Evolutionary conservation across 352 stramenopile genomes (phyloP).

Genomic region (Phytopythium ostracodes): DNA sequence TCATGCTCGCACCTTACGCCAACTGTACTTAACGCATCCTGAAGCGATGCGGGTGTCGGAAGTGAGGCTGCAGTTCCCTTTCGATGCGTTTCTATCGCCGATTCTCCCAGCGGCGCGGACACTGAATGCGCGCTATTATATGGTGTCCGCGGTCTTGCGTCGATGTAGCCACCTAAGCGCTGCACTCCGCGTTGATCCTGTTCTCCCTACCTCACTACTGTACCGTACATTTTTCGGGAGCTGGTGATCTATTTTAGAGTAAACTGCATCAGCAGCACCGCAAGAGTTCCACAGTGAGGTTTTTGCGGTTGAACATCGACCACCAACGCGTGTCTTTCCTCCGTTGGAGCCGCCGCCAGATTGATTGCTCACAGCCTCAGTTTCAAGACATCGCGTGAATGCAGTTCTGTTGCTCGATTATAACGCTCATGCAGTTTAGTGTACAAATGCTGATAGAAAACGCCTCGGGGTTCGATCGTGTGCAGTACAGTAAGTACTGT

Average conservation of each 20-base stretch:
- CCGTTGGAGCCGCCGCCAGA: not conserved
- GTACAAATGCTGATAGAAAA: too few relatives aligned
- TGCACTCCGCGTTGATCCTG: not conserved
- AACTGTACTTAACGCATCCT: too few relatives aligned
- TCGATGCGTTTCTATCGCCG: not conserved
- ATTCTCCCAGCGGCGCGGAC: not conserved
- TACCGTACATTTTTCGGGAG: too few relatives aligned
- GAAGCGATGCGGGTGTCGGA: too few relatives aligned
- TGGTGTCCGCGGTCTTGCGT: not conserved
- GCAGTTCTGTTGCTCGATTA: not conserved
- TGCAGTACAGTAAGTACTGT: too few relatives aligned
- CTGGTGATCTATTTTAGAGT: too few relatives aligned
- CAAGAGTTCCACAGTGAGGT: too few relatives aligned
- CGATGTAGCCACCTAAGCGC: not conserved
- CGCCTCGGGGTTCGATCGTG: too few relatives aligned
- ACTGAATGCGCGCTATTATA: too few relatives aligned
- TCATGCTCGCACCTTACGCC: not conserved
- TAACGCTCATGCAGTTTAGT: not conserved
- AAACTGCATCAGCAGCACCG: too few relatives aligned
- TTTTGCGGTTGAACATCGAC: not conserved
- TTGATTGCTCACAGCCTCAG: not conserved
- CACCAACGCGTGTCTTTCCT: conserved; percentile 1
- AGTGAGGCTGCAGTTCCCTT: not conserved
- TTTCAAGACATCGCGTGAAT: too few relatives aligned
- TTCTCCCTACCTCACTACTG: too few relatives aligned